These are phyloP conservation scores for Aspergillus luchuensis DNA, from an alignment of 2,329 filamentous ascomycete species.

Conservation along the genomic window DNA sequence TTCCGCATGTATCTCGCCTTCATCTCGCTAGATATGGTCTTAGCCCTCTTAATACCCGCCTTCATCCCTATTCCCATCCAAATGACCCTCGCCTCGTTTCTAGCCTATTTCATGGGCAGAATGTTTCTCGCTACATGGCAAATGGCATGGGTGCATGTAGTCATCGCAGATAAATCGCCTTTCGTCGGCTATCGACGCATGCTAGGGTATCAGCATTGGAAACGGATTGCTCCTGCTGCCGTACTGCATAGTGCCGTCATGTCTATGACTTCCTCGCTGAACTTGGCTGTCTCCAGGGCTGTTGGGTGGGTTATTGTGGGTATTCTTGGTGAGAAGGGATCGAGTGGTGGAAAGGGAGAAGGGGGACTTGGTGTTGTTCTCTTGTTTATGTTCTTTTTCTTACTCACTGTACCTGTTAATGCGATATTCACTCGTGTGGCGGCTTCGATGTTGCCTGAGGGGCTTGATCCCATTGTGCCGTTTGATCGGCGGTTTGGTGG, in stretches of 20 bases:
- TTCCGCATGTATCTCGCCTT: slow-evolving; percentile 55
- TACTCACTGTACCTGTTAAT: slow-evolving; percentile 72
- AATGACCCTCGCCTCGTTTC: slow-evolving; percentile 46
- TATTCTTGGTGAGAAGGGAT: neutral
- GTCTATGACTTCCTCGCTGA: slow-evolving; percentile 46
- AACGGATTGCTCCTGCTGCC: slow-evolving; percentile 69
- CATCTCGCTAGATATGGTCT: slow-evolving; percentile 19
- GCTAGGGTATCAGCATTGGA: slow-evolving; percentile 66
- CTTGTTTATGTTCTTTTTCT: slow-evolving; percentile 40
- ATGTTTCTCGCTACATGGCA: slow-evolving; percentile 67
- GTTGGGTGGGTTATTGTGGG: neutral
- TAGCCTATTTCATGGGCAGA: slow-evolving; percentile 60
- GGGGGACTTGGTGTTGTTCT: neutral
- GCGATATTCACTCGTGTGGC: slow-evolving; percentile 81
- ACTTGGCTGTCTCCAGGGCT: slow-evolving; percentile 46
- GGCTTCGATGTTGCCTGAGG: slow-evolving; percentile 78
- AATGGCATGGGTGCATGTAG: slow-evolving; percentile 80
- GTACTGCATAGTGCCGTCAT: slow-evolving; percentile 62
- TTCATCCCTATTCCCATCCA: slow-evolving; percentile 27
- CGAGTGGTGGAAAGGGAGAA: neutral
- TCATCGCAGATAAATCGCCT: slow-evolving; percentile 70
- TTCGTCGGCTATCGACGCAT: slow-evolving; percentile 70
- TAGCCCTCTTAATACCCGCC: neutral
- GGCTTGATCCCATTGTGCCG: slow-evolving; percentile 81
- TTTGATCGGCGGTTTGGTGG: slow-evolving; percentile 86